Base-by-base conservation (phyloP, 2,329 filamentous ascomycete species). In the Hypoxylon sp. region DNA sequence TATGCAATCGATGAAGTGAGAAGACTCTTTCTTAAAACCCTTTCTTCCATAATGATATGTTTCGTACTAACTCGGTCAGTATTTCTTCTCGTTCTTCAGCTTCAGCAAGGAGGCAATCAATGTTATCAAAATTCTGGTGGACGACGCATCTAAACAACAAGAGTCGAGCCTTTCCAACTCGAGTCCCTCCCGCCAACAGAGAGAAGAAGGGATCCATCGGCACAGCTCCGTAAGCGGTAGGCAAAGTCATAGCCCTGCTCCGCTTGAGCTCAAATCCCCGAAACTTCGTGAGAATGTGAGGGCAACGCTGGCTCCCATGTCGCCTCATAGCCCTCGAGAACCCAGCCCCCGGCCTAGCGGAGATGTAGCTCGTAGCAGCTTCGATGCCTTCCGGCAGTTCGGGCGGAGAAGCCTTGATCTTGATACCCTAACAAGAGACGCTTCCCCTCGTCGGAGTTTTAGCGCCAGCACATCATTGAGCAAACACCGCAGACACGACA, bases 1-100 rank as follows among this genome's bases (percentile, higher is more conserved):
- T 98, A 92, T 79, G 94, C 94, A 2, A 92, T 98, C 68, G 96
- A 99, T 73, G 96, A 99, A 84, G 92, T 93, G 81, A 68, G 80
- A 75, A 63, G 2, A 2, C 4, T n/a, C 30, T 26, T 14, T 33
- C 28, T 2, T 52, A 75, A 63, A 2, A 2, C 4, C 14, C 30
- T 26, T 14, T 33, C 28, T 2, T 52, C 26, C 11, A 11, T 14
- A 4, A 22, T 40, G 18, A 62, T 24, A 36, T 57, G 28, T 30
- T 40, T 45, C 65, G 36, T 28, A 32, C 73, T 80, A 54, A 79
- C 57, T n/a, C 5, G n/a, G 7, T 45, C 9, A 94, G 89, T 97
- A 98, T 77, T 98, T 96, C 77, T 98, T 99, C 78, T 96, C 94
- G 0, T 98, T 98, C 79, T 97, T 97, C 77, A 91, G 88, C 70